Conservation (phyloP, 345 rosid species). For the Pseudoturritis turrita region DNA sequence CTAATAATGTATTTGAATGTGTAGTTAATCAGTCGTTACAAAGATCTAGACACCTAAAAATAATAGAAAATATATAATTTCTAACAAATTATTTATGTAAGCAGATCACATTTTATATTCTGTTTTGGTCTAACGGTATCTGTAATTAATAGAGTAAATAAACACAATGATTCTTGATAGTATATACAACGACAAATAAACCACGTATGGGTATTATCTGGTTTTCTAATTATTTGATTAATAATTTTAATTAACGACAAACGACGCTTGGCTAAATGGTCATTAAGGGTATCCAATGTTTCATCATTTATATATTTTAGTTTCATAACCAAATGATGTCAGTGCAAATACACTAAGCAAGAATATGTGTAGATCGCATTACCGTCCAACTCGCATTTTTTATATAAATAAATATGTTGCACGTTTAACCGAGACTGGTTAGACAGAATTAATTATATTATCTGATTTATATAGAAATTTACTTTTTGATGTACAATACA, state of each 20-base stretch:
- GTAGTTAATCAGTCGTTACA: too few relatives aligned
- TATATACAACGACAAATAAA: constrained; percentile 23
- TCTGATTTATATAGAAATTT: neutral
- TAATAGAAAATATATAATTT: neutral
- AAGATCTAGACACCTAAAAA: neutral
- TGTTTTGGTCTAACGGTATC: constrained; percentile 18
- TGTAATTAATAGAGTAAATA: constrained; percentile 5
- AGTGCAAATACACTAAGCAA: constrained; percentile 21
- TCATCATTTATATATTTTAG: constrained; percentile 9
- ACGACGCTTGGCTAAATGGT: constrained; percentile 6
- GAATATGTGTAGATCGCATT: constrained; percentile 39
- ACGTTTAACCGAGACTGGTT: constrained; percentile 21
- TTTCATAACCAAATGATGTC: constrained; percentile 19
- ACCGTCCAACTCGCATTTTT: constrained; percentile 22
- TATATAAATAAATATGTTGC: constrained; percentile 14
- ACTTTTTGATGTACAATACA: constrained; percentile 17
- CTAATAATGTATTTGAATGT: neutral
- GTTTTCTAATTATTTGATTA: constrained; percentile 13
- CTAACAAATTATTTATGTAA: neutral
- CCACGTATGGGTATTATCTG: constrained; percentile 16
- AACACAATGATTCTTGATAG: constrained; percentile 16
- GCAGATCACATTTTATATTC: neutral
- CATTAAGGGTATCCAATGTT: constrained; percentile 30
- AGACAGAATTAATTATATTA: neutral
- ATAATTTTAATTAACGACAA: constrained; percentile 9